Conservation (phyloP, 2,329 filamentous ascomycete genomes). For the Penicillium sp. region DNA sequence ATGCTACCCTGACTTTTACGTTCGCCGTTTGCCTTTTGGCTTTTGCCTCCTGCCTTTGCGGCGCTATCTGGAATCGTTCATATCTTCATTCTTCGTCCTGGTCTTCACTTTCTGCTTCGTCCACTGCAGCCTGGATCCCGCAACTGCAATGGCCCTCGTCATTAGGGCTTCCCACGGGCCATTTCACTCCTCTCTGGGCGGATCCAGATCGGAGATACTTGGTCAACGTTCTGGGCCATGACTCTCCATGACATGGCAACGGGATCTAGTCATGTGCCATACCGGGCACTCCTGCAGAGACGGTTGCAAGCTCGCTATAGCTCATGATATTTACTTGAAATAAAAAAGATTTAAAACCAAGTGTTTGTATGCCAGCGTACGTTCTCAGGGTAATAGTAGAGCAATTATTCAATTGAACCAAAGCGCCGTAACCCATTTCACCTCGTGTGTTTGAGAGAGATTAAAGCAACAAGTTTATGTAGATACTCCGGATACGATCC, state of each 20-base stretch:
- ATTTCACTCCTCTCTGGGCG: not conserved
- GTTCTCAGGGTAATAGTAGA: not conserved
- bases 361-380: not conserved
- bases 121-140: not conserved
- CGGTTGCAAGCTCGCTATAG: constrained; percentile 3
- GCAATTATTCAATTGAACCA: not conserved
- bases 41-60: constrained; percentile 1
- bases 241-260: not conserved
- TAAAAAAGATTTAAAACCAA: constrained; percentile 2
- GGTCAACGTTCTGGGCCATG: not conserved
- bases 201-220: not conserved
- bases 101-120: not conserved
- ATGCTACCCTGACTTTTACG: not conserved
- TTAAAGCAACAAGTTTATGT: not conserved
- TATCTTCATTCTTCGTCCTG: constrained; percentile 8
- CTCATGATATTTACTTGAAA: constrained; percentile 7
- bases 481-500: not conserved
- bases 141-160: not conserved
- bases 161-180: too few species aligned
- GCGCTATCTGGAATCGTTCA: constrained; percentile 17
- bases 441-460: not conserved
- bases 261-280: not conserved
- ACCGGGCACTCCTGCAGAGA: not conserved
- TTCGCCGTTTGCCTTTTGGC: not conserved
- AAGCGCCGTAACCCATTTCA: not conserved